Evolutionary conservation across 2,329 filamentous ascomycete genomes (phyloP).

Genomic region (Fusarium equiseti): DNA sequence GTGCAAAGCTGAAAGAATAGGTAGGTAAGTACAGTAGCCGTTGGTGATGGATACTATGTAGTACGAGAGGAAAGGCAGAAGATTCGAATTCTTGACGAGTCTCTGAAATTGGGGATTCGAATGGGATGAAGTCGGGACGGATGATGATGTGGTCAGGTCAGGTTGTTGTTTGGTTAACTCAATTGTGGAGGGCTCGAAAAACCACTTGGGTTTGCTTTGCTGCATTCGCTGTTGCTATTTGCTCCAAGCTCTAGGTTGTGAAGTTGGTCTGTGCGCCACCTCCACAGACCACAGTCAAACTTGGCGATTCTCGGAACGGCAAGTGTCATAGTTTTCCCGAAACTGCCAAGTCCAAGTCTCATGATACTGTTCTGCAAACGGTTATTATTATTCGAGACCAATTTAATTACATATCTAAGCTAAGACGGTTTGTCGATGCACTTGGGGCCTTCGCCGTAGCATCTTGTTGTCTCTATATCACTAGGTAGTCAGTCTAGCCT

Average conservation of each 20-base stretch:
- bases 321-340: conserved; percentile 40
- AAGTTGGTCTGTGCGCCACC: conserved; percentile 35
- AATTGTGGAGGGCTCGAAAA: conserved; percentile 38
- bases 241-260: conserved; percentile 8
- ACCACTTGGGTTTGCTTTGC: conserved; percentile 11
- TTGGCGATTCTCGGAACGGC: conserved; percentile 30
- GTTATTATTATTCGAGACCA: neutral
- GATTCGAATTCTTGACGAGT: conserved; percentile 28
- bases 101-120: conserved; percentile 24
- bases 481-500: conserved; percentile 15
- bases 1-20: conserved; percentile 14
- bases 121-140: conserved; percentile 33
- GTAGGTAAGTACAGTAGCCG: conserved; percentile 24
- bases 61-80: conserved; percentile 13
- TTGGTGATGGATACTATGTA: conserved; percentile 9
- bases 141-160: conserved; percentile 39
- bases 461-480: neutral
- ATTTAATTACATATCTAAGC: neutral
- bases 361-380: conserved; percentile 2
- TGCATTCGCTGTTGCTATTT: conserved; percentile 8
- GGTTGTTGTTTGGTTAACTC: conserved; percentile 17
- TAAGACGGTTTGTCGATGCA: neutral
- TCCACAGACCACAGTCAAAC: conserved; percentile 1
- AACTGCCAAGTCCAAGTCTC: conserved; percentile 16
- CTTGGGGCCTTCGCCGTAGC: neutral